Conservation (phyloP, 192 early-diverging fungal genomes). For the Spinellus fusiger region DNA sequence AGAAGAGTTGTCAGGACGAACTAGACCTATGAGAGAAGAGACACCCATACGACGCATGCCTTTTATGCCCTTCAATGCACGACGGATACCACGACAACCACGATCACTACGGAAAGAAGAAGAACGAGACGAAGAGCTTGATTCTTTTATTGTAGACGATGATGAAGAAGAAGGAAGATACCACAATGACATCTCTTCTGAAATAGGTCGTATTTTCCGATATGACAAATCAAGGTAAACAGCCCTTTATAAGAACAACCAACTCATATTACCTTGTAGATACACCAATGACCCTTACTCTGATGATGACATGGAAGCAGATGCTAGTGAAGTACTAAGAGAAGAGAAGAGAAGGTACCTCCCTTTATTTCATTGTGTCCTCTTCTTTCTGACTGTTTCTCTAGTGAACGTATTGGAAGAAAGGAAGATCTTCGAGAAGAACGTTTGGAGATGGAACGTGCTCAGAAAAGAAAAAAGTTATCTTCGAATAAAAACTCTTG, state of each 20-base stretch:
- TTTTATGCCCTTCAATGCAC: conserved; percentile 3
- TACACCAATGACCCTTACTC: conserved; percentile 27
- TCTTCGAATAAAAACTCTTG: too few relatives aligned
- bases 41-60: conserved; percentile 14
- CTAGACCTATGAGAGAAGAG: too few relatives aligned
- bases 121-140: conserved; percentile 29
- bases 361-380: neutral
- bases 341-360: conserved; percentile 34
- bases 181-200: neutral
- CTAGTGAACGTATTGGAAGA: conserved; percentile 24
- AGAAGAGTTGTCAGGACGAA: too few relatives aligned
- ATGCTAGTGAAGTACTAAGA: conserved; percentile 27
- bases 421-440: conserved; percentile 32
- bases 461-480: conserved; percentile 21
- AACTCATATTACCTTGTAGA: conserved; percentile 8
- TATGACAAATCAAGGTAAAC: conserved; percentile 29
- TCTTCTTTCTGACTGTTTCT: neutral
- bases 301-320: conserved; percentile 41
- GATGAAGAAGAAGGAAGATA: conserved; percentile 25
- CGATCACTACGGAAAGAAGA: conserved; percentile 7
- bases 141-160: conserved; percentile 27
- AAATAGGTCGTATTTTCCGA: conserved; percentile 29
- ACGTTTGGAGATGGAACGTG: conserved; percentile 24
- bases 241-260: neutral
- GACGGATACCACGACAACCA: neutral